Conservation (phyloP, 2,329 filamentous ascomycete species). For the Ophiosphaerella narmari region DNA sequence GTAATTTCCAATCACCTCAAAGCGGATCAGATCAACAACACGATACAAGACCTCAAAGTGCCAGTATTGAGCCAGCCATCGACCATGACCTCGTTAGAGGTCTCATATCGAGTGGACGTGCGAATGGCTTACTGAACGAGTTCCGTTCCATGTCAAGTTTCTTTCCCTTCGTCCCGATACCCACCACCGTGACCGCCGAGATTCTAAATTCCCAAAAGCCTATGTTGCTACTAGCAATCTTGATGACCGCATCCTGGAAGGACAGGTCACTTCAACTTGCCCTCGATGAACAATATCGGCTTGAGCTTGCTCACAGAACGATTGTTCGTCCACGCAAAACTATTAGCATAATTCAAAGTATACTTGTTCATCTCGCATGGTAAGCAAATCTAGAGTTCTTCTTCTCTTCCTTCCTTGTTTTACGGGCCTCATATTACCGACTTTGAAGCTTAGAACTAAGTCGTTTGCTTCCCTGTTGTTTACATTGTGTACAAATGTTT, state of each 20-base stretch:
- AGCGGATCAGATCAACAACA: not conserved
- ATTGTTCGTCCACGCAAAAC: constrained; percentile 23
- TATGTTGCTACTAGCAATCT: constrained; percentile 25
- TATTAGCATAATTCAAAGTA: constrained; percentile 24
- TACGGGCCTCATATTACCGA: no score
- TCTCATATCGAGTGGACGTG: constrained; percentile 18
- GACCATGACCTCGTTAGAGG: constrained; percentile 12
- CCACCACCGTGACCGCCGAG: constrained; percentile 4
- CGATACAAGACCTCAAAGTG: not conserved
- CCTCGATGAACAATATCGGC: constrained; percentile 21
- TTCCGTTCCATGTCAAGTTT: constrained; percentile 25
- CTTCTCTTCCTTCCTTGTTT: no score
- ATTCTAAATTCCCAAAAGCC: constrained; percentile 18
- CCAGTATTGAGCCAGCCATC: constrained; percentile 10
- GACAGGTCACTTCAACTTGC: constrained; percentile 17
- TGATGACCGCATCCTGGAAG: constrained; percentile 22
- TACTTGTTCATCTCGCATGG: constrained; percentile 30
- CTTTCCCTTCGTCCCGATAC: constrained; percentile 26
- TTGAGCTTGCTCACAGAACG: constrained; percentile 23
- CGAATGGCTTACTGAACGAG: constrained; percentile 18
- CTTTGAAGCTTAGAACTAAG: no score
- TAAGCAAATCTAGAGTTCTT: not conserved
- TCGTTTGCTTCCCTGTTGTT: no score
- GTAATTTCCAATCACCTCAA: not conserved
- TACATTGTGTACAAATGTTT: not conserved